A percentile compares a stretch with the other conserved stretches of the same genome.
Conservation (phyloP, 257 asterid genomes). For the Plantago major region DNA sequence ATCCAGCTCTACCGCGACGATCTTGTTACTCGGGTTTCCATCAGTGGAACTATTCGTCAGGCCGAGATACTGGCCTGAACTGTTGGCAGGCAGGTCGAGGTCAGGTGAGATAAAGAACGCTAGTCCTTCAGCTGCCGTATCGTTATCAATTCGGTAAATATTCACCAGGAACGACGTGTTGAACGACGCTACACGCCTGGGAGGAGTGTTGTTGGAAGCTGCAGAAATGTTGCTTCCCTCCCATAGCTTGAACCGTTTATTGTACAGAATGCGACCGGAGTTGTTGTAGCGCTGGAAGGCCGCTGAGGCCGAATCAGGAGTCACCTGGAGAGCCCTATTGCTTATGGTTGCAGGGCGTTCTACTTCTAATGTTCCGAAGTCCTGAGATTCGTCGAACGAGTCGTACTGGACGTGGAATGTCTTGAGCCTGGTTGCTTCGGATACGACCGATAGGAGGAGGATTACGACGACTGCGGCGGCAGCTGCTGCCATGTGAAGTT, state of each 20-base stretch:
- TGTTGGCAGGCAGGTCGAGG: conserved; percentile 32
- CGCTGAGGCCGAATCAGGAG: conserved; percentile 41
- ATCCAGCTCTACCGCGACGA: conserved; percentile 83
- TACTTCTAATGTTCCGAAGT: background rate
- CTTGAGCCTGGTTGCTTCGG: conserved; percentile 27
- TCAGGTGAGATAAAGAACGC: conserved; percentile 62
- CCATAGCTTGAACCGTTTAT: conserved; percentile 52
- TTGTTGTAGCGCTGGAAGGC: conserved; percentile 17
- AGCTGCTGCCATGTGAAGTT: conserved; percentile 3
- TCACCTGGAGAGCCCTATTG: conserved; percentile 61
- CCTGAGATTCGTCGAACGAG: conserved; percentile 24
- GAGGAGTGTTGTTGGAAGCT: background rate
- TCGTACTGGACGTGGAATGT: conserved; percentile 11
- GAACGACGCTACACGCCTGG: conserved; percentile 44
- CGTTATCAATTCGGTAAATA: conserved; percentile 18
- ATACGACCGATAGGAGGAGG: conserved; percentile 15
- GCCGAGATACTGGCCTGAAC: conserved; percentile 74
- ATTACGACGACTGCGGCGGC: background rate
- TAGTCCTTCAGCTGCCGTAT: conserved; percentile 58
- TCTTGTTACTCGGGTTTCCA: conserved; percentile 35
- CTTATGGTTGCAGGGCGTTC: conserved; percentile 29
- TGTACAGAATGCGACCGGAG: conserved; percentile 52
- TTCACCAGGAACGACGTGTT: conserved; percentile 69
- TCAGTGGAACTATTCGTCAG: conserved; percentile 57
- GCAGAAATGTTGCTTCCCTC: conserved; percentile 18